These are phyloP conservation scores for Saturnispora mendoncae DNA, from an alignment of 805 yeast species.

Conservation along the genomic window DNA sequence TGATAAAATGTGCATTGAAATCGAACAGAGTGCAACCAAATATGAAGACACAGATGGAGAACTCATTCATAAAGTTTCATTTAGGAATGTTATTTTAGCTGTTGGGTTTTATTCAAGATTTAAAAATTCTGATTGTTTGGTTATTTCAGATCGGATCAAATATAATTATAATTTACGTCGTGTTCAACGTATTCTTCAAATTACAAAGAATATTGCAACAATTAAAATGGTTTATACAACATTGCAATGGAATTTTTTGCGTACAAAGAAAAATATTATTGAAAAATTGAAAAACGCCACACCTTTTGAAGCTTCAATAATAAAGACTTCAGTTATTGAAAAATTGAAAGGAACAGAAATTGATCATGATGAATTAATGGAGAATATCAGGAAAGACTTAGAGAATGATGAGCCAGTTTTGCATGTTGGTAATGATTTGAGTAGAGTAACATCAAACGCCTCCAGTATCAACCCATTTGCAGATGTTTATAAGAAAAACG, in stretches of 20 bases:
- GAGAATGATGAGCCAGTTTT: constrained; percentile 7
- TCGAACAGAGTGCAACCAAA: constrained; percentile 38
- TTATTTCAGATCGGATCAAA: constrained; percentile 61
- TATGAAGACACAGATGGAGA: constrained; percentile 17
- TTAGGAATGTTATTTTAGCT: constrained; percentile 51
- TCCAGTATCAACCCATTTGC: constrained; percentile 25
- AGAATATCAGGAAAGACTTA: constrained; percentile 8
- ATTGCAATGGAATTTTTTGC: constrained; percentile 32
- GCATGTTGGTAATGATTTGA: constrained; percentile 10
- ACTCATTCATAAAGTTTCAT: constrained; percentile 54
- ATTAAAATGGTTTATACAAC: constrained; percentile 40
- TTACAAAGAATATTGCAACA: constrained; percentile 36
- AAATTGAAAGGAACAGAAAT: constrained; percentile 9
- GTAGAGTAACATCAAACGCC: constrained; percentile 19
- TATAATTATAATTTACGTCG: constrained; percentile 49
- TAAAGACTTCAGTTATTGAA: constrained; percentile 4
- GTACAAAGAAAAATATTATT: constrained; percentile 7
- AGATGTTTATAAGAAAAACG: constrained; percentile 13
- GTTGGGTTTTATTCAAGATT: constrained; percentile 72
- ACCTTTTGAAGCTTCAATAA: not conserved
- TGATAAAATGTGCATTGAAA: constrained; percentile 65
- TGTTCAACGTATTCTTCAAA: constrained; percentile 40
- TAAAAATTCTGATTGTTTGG: constrained; percentile 68
- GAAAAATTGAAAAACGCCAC: constrained; percentile 7
- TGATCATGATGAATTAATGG: constrained; percentile 6